Percentiles rank a stretch among this genome's conserved stretches.
Conservation (phyloP, 495 filamentous ascomycete genomes). For the Podospora sp. region DNA sequence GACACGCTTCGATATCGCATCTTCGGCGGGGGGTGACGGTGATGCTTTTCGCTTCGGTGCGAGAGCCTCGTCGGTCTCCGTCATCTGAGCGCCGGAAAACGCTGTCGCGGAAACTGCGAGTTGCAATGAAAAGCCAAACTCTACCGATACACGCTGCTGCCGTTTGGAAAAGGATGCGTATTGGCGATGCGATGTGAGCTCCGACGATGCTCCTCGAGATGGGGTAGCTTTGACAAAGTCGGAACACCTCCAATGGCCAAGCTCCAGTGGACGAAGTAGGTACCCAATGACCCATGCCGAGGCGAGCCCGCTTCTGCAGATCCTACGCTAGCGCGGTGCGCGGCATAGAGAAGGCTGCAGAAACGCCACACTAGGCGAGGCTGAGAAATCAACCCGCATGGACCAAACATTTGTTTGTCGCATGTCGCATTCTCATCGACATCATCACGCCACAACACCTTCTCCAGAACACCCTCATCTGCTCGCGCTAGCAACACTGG, state of each 20-base stretch:
- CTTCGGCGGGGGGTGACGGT: constrained; percentile 17
- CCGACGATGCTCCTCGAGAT: not conserved
- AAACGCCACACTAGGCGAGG: constrained; percentile 15
- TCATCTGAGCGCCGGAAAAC: constrained; percentile 6
- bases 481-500: not conserved
- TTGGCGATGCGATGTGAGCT: not conserved
- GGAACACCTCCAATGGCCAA: not conserved
- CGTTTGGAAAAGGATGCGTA: not conserved
- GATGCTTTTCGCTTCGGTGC: constrained; percentile 35
- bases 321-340: not conserved
- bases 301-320: not conserved
- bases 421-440: not conserved
- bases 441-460: not conserved
- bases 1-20: constrained; percentile 28
- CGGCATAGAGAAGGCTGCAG: not conserved
- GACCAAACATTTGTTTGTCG: not conserved
- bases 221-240: not conserved
- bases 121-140: not conserved
- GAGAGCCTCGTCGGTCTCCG: constrained; percentile 4
- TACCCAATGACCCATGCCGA: not conserved
- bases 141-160: not conserved
- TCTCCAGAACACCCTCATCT: not conserved
- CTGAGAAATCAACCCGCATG: constrained; percentile 22
- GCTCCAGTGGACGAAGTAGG: no score
- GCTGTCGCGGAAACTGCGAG: not conserved